Evolutionary conservation across 371 early-diverging fungal species (phyloP), one percentile per base, ranked within the genome.

Genomic region (Mortierella sp.): DNA sequence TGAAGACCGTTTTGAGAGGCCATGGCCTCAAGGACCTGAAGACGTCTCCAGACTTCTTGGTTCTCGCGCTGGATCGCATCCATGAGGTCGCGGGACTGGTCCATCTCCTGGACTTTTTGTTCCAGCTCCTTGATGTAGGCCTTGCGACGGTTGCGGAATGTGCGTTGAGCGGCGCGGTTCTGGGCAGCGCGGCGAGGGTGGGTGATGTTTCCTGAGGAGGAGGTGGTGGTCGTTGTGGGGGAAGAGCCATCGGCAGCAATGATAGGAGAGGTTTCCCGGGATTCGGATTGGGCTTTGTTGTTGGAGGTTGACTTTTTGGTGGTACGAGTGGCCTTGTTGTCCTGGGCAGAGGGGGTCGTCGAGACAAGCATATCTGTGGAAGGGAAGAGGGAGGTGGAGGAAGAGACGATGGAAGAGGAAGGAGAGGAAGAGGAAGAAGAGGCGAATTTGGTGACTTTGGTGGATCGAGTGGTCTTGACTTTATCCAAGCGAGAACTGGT

Each of bases 131-230:
- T 89, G 85, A 94, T 92, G 76, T 94, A 92, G n/a, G 89, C 91
- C 83, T 93, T 89, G 79, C 94, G 94, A 19, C 95, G 91, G 83
- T 94, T 92, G 24, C 95, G 91, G 84, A 94, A 95, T 1, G 94
- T 93, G 24, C 94, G 85, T 82, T 95, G 95, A 0, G 94, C 94
- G 7, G 91, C 92, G 42, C 95, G 87, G 82, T 95, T 95, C 79
- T 95, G 95, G 55, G 91, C 93, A 52, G 93, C 92, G 26, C 94
- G 89, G 19, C 85, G 85, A n/a, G 85, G 85, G 57, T 84, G 85
- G 24, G 85, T 84, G 34, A 84, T 52, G 74, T 85, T 85, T 24
- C 84, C 84, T 6, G 81, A 77, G 47, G 38, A 0, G 65, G 72
- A 65, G 19, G 58, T 19, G 14, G 60, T 42, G 19, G 47, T 34